Conservation (phyloP, 345 rosid genomes). For the Salix exigua region DNA sequence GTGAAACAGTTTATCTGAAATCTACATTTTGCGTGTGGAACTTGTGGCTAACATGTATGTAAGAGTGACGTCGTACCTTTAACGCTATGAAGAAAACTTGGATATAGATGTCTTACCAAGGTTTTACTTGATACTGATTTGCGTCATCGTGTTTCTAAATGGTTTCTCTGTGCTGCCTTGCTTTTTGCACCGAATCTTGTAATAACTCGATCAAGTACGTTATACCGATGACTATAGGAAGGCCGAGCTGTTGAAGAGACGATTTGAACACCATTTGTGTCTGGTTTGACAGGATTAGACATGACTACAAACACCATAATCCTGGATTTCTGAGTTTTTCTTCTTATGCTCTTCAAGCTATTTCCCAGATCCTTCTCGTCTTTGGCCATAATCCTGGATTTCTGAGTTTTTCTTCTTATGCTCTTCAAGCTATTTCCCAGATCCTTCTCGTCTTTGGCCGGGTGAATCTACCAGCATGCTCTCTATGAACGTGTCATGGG, state of each 20-base stretch:
- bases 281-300: background rate
- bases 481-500: no score
- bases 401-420: background rate
- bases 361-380: background rate
- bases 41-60: background rate
- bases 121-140: background rate
- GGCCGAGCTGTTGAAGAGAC: background rate
- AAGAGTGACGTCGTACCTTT: background rate
- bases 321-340: background rate
- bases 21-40: background rate
- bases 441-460: no score
- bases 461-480: no score
- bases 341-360: background rate
- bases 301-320: background rate
- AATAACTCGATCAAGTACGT: background rate
- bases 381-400: background rate
- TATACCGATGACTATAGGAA: background rate
- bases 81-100: background rate
- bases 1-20: background rate
- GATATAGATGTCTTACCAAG: background rate
- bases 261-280: background rate
- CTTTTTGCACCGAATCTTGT: background rate
- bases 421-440: background rate
- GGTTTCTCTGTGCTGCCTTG: background rate
- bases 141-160: background rate